Percentiles rank a stretch among this genome's conserved stretches.
phyloP scores from a whole-genome alignment of 2,329 filamentous ascomycete genomes.

The Alternaria solani region DNA sequence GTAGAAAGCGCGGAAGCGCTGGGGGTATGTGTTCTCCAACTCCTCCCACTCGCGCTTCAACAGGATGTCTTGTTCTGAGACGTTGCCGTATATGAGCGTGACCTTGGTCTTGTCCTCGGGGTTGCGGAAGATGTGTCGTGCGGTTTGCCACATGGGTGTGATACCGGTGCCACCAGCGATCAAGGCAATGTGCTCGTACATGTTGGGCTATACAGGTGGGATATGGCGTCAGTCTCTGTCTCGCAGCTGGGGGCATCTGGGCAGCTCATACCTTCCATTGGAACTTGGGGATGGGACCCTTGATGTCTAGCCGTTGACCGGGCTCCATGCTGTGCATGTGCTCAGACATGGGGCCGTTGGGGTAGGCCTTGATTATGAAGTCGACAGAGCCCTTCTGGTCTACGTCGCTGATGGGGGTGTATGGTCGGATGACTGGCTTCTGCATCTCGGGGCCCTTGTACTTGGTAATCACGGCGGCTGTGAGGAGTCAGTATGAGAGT shows the following conservation, averaged over 20 bases:
- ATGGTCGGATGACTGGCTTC: constrained; percentile 89
- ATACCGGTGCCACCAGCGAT: constrained; percentile 97
- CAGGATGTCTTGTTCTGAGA: constrained; percentile 88
- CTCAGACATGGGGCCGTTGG: constrained; percentile 87
- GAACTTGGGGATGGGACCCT: constrained; percentile 96
- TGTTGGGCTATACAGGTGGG: constrained; percentile 66
- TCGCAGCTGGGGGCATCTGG: not conserved
- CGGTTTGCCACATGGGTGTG: constrained; percentile 96
- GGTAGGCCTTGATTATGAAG: constrained; percentile 91
- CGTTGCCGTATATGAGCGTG: constrained; percentile 91
- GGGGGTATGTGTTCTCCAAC: constrained; percentile 93
- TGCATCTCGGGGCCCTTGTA: constrained; percentile 83
- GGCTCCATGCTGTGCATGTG: constrained; percentile 85
- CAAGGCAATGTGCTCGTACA: constrained; percentile 85
- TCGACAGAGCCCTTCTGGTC: constrained; percentile 82
- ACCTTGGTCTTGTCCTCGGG: constrained; percentile 97
- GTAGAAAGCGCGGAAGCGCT: constrained; percentile 95
- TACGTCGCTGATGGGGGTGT: constrained; percentile 91
- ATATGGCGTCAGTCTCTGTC: not conserved
- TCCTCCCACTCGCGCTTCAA: constrained; percentile 84
- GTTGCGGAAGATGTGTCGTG: constrained; percentile 92
- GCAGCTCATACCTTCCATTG: constrained; percentile 65
- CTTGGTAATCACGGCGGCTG: constrained; percentile 84
- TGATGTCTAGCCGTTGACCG: constrained; percentile 86
- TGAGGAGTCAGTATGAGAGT: not conserved